Evolutionary conservation across 2,329 filamentous ascomycete species (phyloP).

Genomic region (Diaporthe sp.): DNA sequence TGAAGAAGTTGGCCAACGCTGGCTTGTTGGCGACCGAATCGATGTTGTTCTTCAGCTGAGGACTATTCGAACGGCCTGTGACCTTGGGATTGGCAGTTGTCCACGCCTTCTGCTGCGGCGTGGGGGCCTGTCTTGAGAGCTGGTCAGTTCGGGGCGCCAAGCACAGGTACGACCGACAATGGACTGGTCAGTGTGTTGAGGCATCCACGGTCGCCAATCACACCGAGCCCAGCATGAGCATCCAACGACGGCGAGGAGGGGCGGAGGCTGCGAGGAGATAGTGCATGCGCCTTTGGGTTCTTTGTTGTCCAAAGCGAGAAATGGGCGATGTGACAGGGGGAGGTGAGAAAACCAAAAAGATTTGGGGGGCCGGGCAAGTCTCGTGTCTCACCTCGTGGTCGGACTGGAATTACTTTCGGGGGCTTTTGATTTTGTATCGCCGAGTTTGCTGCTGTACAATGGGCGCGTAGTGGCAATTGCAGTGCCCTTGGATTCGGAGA

Average conservation of each 20-base stretch:
- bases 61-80: slow-evolving; percentile 48
- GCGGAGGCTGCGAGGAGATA: slow-evolving; percentile 18
- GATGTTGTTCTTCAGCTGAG: slow-evolving; percentile 44
- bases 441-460: slow-evolving; percentile 52
- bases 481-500: slow-evolving; percentile 24
- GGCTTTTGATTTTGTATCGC: slow-evolving; percentile 46
- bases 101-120: slow-evolving; percentile 50
- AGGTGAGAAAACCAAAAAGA: slow-evolving; percentile 41
- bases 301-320: slow-evolving; percentile 43
- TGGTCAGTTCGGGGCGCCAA: slow-evolving; percentile 34
- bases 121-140: slow-evolving; percentile 46
- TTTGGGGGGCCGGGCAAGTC: slow-evolving; percentile 44
- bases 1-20: slow-evolving; percentile 38
- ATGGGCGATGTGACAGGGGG: slow-evolving; percentile 20
- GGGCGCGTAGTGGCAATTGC: slow-evolving; percentile 43
- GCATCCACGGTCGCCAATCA: slow-evolving; percentile 22
- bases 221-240: slow-evolving; percentile 26
- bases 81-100: slow-evolving; percentile 51
- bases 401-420: slow-evolving; percentile 47
- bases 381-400: slow-evolving; percentile 53
- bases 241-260: slow-evolving; percentile 24
- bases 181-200: slow-evolving; percentile 13
- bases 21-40: slow-evolving; percentile 41
- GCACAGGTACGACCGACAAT: slow-evolving; percentile 17
- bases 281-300: slow-evolving; percentile 33